These are phyloP conservation scores for Thraustochytrium striatum DNA, from an alignment of 352 stramenopile genomes.

Conservation along the genomic window DNA sequence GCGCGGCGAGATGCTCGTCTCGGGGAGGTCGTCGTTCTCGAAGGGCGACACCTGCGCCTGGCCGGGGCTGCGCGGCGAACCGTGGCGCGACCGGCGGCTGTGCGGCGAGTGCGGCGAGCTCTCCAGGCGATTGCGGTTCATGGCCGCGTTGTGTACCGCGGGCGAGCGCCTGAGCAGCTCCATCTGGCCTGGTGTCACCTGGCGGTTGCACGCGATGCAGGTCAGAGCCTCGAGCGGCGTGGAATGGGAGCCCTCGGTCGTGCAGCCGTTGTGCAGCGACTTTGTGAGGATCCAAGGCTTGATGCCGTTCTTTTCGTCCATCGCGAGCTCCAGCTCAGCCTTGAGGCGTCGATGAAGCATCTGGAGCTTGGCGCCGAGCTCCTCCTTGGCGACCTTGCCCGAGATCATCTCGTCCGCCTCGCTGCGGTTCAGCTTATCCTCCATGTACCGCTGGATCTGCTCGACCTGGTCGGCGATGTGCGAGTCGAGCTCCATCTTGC, in stretches of 20 bases:
- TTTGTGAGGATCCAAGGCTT: conserved; percentile 26
- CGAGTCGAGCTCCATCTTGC: conserved; percentile 31
- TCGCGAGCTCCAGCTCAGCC: conserved; percentile 15
- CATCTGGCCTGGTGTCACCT: conserved; percentile 33
- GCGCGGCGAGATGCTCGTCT: neutral
- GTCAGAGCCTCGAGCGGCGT: conserved; percentile 13
- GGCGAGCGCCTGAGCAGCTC: conserved; percentile 22
- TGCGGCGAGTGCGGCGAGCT: neutral
- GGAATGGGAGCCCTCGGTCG: neutral
- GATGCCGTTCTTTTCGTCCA: conserved; percentile 13
- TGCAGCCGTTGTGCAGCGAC: neutral
- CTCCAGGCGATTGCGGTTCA: neutral
- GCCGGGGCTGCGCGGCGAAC: neutral
- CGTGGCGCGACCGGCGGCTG: neutral
- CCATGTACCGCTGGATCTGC: conserved; percentile 41
- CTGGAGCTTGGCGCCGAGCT: conserved; percentile 27
- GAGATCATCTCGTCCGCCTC: conserved; percentile 32
- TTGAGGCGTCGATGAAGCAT: conserved; percentile 32
- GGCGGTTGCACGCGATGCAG: conserved; percentile 32
- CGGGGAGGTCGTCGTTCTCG: neutral
- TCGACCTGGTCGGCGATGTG: conserved; percentile 30
- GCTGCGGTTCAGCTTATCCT: conserved; percentile 17
- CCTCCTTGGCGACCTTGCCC: conserved; percentile 36
- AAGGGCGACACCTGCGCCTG: conserved; percentile 9
- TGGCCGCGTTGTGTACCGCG: conserved; percentile 9